Conservation (phyloP, 768 basidiomycete species). For the Serendipita sp. region DNA sequence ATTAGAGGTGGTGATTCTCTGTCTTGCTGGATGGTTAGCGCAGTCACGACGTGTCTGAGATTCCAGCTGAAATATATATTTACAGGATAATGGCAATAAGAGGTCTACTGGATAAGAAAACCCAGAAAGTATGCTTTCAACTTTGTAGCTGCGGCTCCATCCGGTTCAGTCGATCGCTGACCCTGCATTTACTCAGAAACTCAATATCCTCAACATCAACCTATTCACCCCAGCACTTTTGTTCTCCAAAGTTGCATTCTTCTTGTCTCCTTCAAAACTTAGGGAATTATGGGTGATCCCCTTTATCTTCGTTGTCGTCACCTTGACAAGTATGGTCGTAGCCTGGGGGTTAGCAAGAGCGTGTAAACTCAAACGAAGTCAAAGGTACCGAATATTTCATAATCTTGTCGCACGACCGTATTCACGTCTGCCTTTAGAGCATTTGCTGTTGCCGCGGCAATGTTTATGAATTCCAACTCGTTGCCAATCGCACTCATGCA, state of each 20-base stretch:
- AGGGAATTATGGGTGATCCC: slow-evolving; percentile 75
- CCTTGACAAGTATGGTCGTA: slow-evolving; percentile 49
- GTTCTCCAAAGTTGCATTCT: slow-evolving; percentile 93
- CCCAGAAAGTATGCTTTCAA: slow-evolving; percentile 54
- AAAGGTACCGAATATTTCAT: slow-evolving; percentile 38
- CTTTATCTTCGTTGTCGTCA: slow-evolving; percentile 69
- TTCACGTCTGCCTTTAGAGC: slow-evolving; percentile 27
- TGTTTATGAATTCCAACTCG: slow-evolving; percentile 92
- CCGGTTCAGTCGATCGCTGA: neutral
- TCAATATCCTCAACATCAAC: slow-evolving; percentile 71
- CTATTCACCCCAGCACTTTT: slow-evolving; percentile 79
- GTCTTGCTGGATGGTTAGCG: slow-evolving; percentile 47
- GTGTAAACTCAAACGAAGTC: slow-evolving; percentile 55
- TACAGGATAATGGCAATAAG: slow-evolving; percentile 48
- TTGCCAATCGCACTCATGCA: slow-evolving; percentile 93
- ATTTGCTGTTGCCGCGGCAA: slow-evolving; percentile 66
- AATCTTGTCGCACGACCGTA: neutral
- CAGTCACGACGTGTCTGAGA: neutral
- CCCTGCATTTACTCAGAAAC: slow-evolving; percentile 30
- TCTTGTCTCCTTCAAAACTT: slow-evolving; percentile 72
- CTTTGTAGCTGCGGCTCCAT: neutral
- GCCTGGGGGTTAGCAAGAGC: slow-evolving; percentile 47
- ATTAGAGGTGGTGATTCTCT: slow-evolving; percentile 73
- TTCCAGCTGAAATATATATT: neutral
- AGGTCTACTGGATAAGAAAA: slow-evolving; percentile 76